phyloP scores from a whole-genome alignment of 257 asterid genomes.

The Euphrasia confusa region DNA sequence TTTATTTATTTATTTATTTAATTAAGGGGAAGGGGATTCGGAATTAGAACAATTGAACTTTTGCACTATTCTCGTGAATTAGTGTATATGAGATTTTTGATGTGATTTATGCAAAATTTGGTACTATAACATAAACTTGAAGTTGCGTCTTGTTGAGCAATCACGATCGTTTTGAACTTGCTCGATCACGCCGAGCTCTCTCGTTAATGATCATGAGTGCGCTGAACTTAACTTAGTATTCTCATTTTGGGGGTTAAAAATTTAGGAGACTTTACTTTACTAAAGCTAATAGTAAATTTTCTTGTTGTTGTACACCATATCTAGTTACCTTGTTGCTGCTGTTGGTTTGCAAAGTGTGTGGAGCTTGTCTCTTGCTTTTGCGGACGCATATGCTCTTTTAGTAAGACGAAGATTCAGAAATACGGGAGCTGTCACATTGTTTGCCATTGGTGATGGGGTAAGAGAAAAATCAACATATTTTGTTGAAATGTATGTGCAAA shows the following conservation, averaged over 20 bases:
- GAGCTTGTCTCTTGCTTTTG: conserved; percentile 72
- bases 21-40: neutral
- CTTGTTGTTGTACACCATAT: conserved; percentile 24
- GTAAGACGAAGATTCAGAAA: conserved; percentile 74
- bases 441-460: conserved; percentile 92
- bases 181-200: too few relatives aligned
- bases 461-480: conserved; percentile 23
- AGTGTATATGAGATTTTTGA: neutral
- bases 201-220: too few relatives aligned
- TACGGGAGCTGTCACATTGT: conserved; percentile 48
- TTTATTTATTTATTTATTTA: conserved; percentile 19
- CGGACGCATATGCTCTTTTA: conserved; percentile 61
- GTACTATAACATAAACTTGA: too few relatives aligned
- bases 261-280: neutral
- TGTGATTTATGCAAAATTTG: too few relatives aligned
- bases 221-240: too few relatives aligned
- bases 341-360: conserved; percentile 78
- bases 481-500: too few relatives aligned
- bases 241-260: too few relatives aligned
- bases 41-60: conserved; percentile 2
- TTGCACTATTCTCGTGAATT: conserved; percentile 9
- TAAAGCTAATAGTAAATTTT: conserved; percentile 22
- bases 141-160: too few relatives aligned
- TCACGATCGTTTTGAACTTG: too few relatives aligned
- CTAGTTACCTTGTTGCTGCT: conserved; percentile 82